Evolutionary conservation across 768 basidiomycete species (phyloP), one percentile per base, ranked within the genome.

Genomic region (Suillus lakei): DNA sequence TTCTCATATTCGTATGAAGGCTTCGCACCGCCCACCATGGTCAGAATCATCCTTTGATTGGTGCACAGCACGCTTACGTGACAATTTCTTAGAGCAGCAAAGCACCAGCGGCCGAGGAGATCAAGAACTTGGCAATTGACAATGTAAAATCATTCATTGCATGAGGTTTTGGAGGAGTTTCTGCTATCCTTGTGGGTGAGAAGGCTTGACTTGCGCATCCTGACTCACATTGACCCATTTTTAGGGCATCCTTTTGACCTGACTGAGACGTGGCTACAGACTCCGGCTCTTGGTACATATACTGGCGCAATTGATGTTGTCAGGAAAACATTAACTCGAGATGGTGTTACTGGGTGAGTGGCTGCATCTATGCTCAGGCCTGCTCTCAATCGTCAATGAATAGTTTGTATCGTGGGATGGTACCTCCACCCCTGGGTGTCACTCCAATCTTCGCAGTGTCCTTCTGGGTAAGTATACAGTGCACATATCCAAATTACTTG

Each of bases 381-480:
- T 21, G 69, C 38, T 50, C 41, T 23, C 26, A 41, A n/a, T 39
- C 30, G 5, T 38, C 51, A 58, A 38, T n/a, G n/a, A 64, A 44
- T 60, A 96, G 94, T 32, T 74, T 97, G 74, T 97, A 96, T 73
- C 92, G 95, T 67, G 95, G 95, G 39, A 95, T 98, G 80, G 91
- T 96, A 4, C 96, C 96, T 39, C 96, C 96, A 53, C 78, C 98
- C 64, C 81, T 98, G 36, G 95, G 97, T 32, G 95, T 99, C 34
- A 99, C 98, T 5, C 98, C 98, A 39, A 99, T 98, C 73, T 99
- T 99, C 72, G 98, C 98, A 4, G 82, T 99, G 36, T 97, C 95
- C 4, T 99, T 99, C 83, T 98, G 96, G 96, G 96, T 96, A 77
- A 64, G 85, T 69, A 36, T 70, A 63, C 18, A 15, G 23, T 48